Evolutionary conservation across 2,329 filamentous ascomycete species (phyloP).

Genomic region (Blumeria graminis): DNA sequence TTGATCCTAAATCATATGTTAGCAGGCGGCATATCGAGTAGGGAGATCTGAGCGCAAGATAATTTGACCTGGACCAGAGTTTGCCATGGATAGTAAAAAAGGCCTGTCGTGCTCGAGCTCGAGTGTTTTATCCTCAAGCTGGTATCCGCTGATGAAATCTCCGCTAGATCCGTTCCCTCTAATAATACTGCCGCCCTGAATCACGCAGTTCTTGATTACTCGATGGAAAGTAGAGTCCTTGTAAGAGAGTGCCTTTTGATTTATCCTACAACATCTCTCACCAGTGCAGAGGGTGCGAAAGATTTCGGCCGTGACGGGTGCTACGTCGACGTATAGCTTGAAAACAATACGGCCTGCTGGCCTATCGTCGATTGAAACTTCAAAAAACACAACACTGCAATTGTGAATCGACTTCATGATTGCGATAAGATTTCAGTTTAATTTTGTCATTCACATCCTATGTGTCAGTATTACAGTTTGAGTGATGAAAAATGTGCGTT

Average conservation of each 20-base stretch:
- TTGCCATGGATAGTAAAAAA: slow-evolving; percentile 92
- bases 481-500: no score
- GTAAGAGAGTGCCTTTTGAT: slow-evolving; percentile 72
- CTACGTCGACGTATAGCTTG: slow-evolving; percentile 53
- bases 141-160: slow-evolving; percentile 91
- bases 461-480: no score
- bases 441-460: no score
- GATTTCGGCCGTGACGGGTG: slow-evolving; percentile 90
- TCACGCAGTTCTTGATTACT: slow-evolving; percentile 97
- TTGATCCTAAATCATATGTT: slow-evolving; percentile 37
- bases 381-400: slow-evolving; percentile 64
- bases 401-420: slow-evolving; percentile 16
- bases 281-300: slow-evolving; percentile 87
- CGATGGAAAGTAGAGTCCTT: slow-evolving; percentile 86
- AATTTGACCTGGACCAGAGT: slow-evolving; percentile 61
- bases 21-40: no score
- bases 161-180: slow-evolving; percentile 84
- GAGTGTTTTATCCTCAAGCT: slow-evolving; percentile 95
- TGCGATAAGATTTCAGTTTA: neutral
- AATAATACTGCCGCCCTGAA: slow-evolving; percentile 93
- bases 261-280: slow-evolving; percentile 66
- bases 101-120: slow-evolving; percentile 74
- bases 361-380: slow-evolving; percentile 58
- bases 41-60: neutral
- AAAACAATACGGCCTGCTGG: slow-evolving; percentile 59